Percentiles rank a stretch among this genome's conserved stretches.
These are phyloP conservation scores for Nicotiana tabacum DNA, from an alignment of 257 asterid genomes.

Conservation along the genomic window DNA sequence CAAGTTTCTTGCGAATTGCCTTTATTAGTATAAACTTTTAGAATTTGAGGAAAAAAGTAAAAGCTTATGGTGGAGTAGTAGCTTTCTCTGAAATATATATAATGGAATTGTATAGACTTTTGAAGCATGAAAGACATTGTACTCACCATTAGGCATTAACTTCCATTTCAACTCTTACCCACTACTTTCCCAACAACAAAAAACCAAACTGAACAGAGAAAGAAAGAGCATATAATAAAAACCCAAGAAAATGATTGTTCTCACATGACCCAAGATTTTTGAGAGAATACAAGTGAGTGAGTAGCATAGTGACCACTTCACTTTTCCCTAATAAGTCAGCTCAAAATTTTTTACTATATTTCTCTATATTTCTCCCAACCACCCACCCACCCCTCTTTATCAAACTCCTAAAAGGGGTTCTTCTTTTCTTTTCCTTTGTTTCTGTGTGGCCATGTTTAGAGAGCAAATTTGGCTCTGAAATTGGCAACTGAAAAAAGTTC, in stretches of 20 bases:
- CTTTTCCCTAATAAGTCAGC: conserved; percentile 2
- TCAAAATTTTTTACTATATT: neutral
- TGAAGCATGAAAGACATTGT: conserved; percentile 32
- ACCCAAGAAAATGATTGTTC: conserved; percentile 65
- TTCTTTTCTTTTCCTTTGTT: conserved; percentile 15
- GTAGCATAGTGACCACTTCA: neutral
- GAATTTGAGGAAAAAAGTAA: conserved; percentile 8
- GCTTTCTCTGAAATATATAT: conserved; percentile 24
- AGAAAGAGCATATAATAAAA: conserved; percentile 26
- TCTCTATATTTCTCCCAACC: neutral
- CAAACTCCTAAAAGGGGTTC: conserved; percentile 7
- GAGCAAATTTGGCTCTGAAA: conserved; percentile 54
- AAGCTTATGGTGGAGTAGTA: conserved; percentile 2
- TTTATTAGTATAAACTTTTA: neutral
- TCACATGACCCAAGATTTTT: conserved; percentile 56
- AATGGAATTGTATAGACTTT: conserved; percentile 13
- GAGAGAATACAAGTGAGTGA: neutral
- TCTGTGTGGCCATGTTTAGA: conserved; percentile 35
- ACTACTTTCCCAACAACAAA: neutral
- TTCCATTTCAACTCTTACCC: conserved; percentile 14
- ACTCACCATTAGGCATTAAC: conserved; percentile 18
- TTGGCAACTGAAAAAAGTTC: conserved; percentile 29
- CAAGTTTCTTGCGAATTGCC: neutral
- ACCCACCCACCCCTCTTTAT: neutral
- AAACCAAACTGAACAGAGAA: neutral